phyloP scores from a whole-genome alignment of 805 yeast species.

The Phaffomyces thermotolerans region DNA sequence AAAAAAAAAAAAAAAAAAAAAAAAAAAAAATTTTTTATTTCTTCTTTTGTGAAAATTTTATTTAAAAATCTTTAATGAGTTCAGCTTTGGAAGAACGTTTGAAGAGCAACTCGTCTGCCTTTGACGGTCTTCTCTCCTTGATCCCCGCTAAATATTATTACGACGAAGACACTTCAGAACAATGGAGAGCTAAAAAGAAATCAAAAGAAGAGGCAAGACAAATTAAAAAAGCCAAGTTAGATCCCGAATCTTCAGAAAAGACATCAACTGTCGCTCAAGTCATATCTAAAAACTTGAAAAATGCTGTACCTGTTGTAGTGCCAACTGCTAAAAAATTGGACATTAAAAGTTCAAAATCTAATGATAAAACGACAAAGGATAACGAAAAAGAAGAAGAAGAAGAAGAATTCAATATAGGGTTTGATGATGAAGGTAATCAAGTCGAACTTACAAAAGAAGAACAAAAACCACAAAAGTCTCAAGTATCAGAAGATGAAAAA shows the following conservation, averaged over 20 bases:
- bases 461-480: conserved; percentile 14
- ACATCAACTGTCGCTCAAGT: conserved; percentile 54
- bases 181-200: conserved; percentile 84
- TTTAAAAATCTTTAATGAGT: too few relatives aligned
- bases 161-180: conserved; percentile 82
- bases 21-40: too few relatives aligned
- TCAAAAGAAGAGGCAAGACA: conserved; percentile 53
- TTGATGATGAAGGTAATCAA: conserved; percentile 69
- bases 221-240: conserved; percentile 64
- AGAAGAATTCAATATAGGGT: conserved; percentile 34
- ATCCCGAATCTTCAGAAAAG: conserved; percentile 53
- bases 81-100: conserved; percentile 68
- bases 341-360: conserved; percentile 1
- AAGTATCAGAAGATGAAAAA: conserved; percentile 41
- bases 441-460: conserved; percentile 12
- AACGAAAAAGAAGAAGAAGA: conserved; percentile 4
- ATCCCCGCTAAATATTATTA: conserved; percentile 93
- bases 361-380: conserved; percentile 2
- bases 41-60: too few relatives aligned
- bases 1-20: too few relatives aligned
- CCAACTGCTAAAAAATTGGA: conserved; percentile 27
- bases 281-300: conserved; percentile 44
- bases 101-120: conserved; percentile 72
- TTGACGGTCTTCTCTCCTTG: conserved; percentile 80
- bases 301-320: conserved; percentile 40